Base-by-base conservation (phyloP, 2,329 filamentous ascomycete species). In the Polychaeton citri region DNA sequence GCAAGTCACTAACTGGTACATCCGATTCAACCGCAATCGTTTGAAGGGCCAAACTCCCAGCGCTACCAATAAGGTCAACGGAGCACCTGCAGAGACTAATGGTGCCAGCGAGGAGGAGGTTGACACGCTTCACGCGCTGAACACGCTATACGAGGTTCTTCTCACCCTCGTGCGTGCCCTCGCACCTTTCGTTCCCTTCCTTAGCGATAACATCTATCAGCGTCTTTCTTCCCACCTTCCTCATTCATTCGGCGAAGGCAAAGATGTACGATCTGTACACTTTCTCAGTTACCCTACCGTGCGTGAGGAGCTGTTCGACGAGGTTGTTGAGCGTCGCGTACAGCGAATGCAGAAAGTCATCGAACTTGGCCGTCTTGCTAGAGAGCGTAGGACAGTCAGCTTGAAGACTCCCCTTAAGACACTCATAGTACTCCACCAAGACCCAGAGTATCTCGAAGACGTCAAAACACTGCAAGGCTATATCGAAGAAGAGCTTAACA, bases 1-100 rank as follows among this genome's bases (percentile, higher is more conserved):
- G 52, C 86, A 92, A 61, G 86, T 83, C 3, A 95, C 87, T n/a
- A 96, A 96, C 62, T 95, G 87, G 87, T 95, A 95, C 62, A 95
- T 95, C 57, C 75, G 86, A 42, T 92, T 94, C 67, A 95, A 95
- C 66, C 74, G 87, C 37, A 82, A 82, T 59, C 76, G 87, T 37
- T 69, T 94, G 46, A 95, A 94, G 74, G 87, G 87, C 30, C 52
- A 56, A 36, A 41, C 43, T 33, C 41, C 43, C 10, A 35, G 38
- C 21, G 46, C 47, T 28, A 31, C 45, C 7, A 40, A 43, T 5
- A 16, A 32, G 18, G 42, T 41, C 2, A 44, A 45, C 32, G 46
- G 41, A 17, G 37, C 33, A 1, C n/a, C n/a, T n/a, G n/a, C n/a
- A n/a, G n/a, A n/a, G n/a, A 33, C 42, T 4, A 47, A 48, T 20